A percentile compares a stretch with the other conserved stretches of the same genome.
phyloP scores from a whole-genome alignment of 129 eudicot species.

The Calendula officinalis region DNA sequence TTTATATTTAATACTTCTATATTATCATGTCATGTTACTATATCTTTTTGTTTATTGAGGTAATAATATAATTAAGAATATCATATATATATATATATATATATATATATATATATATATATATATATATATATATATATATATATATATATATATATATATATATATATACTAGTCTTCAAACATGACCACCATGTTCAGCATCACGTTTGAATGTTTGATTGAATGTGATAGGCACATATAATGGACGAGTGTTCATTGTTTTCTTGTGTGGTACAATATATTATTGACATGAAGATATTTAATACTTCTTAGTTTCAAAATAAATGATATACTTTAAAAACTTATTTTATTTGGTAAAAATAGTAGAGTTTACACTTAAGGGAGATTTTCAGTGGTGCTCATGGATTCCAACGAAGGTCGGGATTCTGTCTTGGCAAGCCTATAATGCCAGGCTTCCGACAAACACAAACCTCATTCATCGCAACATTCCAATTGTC shows the following conservation, averaged over 20 bases:
- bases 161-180: neutral
- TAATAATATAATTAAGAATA: neutral
- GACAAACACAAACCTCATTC: too few relatives aligned
- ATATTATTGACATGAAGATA: neutral
- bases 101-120: conserved; percentile 6
- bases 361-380: too few relatives aligned
- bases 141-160: conserved; percentile 8
- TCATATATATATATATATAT: neutral
- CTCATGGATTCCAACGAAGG: too few relatives aligned
- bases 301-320: too few relatives aligned
- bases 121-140: conserved; percentile 8
- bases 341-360: too few relatives aligned
- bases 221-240: conserved; percentile 6
- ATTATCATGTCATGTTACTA: neutral
- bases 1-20: neutral
- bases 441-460: too few relatives aligned
- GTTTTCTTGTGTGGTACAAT: conserved; percentile 5
- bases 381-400: too few relatives aligned
- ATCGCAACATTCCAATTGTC: too few relatives aligned
- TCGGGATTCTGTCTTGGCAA: too few relatives aligned
- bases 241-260: conserved; percentile 13
- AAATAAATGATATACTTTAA: too few relatives aligned
- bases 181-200: neutral
- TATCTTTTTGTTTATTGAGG: neutral
- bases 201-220: conserved; percentile 4